phyloP scores from a whole-genome alignment of 1,139 yeast genomes.

The Kodamaea alishanica region DNA sequence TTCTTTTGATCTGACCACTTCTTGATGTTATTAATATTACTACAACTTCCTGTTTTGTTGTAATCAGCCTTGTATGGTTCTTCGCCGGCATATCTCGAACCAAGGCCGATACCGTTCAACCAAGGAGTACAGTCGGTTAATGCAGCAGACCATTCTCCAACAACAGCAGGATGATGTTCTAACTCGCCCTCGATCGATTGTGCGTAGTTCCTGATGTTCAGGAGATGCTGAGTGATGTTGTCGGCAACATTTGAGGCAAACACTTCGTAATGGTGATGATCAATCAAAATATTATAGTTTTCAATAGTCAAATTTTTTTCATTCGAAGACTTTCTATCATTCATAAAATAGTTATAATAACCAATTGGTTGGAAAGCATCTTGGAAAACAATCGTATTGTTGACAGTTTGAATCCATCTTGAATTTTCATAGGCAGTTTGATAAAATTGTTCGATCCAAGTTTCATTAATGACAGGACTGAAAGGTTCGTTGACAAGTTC shows the following conservation, averaged over 20 bases:
- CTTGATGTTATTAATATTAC: slow-evolving; percentile 26
- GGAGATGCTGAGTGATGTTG: slow-evolving; percentile 36
- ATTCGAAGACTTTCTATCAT: slow-evolving; percentile 18
- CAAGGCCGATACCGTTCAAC: slow-evolving; percentile 60
- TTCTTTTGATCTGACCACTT: slow-evolving; percentile 36
- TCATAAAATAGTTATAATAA: slow-evolving; percentile 48
- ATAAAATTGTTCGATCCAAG: slow-evolving; percentile 39
- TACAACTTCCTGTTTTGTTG: slow-evolving; percentile 31
- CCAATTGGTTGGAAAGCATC: slow-evolving; percentile 55
- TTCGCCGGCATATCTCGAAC: slow-evolving; percentile 54
- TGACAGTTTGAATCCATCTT: slow-evolving; percentile 30
- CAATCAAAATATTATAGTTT: slow-evolving; percentile 47
- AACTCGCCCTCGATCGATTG: slow-evolving; percentile 32
- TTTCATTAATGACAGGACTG: slow-evolving; percentile 38
- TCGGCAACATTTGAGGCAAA: slow-evolving; percentile 44
- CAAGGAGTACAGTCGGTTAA: slow-evolving; percentile 64
- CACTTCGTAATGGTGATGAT: slow-evolving; percentile 65
- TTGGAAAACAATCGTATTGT: slow-evolving; percentile 51
- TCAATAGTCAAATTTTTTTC: slow-evolving; percentile 12
- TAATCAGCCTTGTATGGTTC: slow-evolving; percentile 31
- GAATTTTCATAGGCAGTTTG: slow-evolving; percentile 37
- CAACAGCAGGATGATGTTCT: slow-evolving; percentile 46
- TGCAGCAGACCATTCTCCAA: slow-evolving; percentile 67
- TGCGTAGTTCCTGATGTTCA: slow-evolving; percentile 36
- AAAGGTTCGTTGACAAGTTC: slow-evolving; percentile 69